A percentile compares a stretch with the other conserved stretches of the same genome.
Conservation (phyloP, 306 rosid species). For the Cicer bijugum region DNA sequence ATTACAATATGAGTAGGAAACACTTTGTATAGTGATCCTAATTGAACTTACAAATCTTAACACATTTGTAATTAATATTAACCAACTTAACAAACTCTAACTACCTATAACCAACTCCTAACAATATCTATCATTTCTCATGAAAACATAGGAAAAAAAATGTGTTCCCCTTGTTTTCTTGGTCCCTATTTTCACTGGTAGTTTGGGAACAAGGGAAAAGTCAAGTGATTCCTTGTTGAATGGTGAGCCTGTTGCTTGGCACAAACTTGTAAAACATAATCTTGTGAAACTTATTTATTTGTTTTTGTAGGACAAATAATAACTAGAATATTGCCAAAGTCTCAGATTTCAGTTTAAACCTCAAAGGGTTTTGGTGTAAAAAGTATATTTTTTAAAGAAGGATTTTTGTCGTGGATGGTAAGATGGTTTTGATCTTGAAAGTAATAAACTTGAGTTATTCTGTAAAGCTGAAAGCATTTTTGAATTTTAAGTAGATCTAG, state of each 20-base stretch:
- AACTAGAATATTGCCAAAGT: neutral
- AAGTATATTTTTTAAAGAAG: neutral
- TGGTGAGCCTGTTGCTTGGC: conserved; percentile 31
- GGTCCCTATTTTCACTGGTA: conserved; percentile 28
- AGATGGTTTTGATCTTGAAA: conserved; percentile 37
- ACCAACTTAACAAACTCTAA: too few species aligned
- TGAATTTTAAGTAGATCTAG: conserved; percentile 41
- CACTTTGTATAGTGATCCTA: too few species aligned
- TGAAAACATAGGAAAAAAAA: neutral
- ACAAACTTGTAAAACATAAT: conserved; percentile 27
- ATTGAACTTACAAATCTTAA: too few species aligned
- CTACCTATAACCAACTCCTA: too few species aligned
- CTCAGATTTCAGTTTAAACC: neutral
- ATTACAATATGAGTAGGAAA: too few species aligned
- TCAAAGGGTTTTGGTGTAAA: neutral
- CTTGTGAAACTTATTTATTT: conserved; percentile 38
- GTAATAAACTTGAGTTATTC: conserved; percentile 42
- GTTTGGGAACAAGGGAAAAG: conserved; percentile 14
- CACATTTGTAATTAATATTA: too few species aligned
- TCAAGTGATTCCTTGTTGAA: conserved; percentile 30
- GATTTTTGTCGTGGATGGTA: neutral
- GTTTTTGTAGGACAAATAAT: conserved; percentile 11
- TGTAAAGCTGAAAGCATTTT: conserved; percentile 49
- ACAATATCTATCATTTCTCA: neutral
- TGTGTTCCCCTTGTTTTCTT: neutral